Evolutionary conservation across 306 rosid genomes (phyloP), one percentile per base, ranked within the genome.

Genomic region (Gastrolobium villosum): DNA sequence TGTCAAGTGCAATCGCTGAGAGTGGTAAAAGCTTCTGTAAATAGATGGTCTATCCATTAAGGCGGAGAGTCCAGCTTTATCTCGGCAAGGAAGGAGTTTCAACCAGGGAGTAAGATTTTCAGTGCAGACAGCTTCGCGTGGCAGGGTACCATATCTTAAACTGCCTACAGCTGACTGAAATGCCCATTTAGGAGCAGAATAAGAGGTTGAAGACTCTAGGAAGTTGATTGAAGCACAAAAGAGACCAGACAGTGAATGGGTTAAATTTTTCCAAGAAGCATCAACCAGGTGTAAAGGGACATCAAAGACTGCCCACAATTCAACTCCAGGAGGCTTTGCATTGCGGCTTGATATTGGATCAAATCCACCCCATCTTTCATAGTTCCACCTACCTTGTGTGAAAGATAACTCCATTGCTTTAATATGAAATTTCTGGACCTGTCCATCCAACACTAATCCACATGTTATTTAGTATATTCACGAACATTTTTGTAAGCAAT

Each of bases 71-170:
- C 99, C 98, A 65, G 96, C 91, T 87, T 91, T 95, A 73, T 93
- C 99, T 43, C 97, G 90, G 86, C 98, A 95, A 61, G 99, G 97
- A 43, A 95, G 97, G 70, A 95, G 96, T 87, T 95, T 93, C 79
- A 95, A 85, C 99, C 97, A 93, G 3, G 99, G 99, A 70, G 99
- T 95, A 54, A 93, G 90, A 70, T 95, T 95, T 86, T 95, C 97
- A 30, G 99, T 93, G 86, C 99, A 93, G 81, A 95, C 94, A 87
- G 99, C 98, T 82, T 95, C 99, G 46, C 97, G 96, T 14, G 99
- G 99, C 84, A 95, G 74, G 39, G 97, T 82, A 50, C 98, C 99
- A 81, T 95, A 93, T 77, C 96, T 88, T 81, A 93, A 81, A 81
- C 84, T 77, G 35, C 95, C 97, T 44, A 91, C 81, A 11, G 86